Conservation (phyloP, 148 eudicot genomes). For the Camellia sinensis region DNA sequence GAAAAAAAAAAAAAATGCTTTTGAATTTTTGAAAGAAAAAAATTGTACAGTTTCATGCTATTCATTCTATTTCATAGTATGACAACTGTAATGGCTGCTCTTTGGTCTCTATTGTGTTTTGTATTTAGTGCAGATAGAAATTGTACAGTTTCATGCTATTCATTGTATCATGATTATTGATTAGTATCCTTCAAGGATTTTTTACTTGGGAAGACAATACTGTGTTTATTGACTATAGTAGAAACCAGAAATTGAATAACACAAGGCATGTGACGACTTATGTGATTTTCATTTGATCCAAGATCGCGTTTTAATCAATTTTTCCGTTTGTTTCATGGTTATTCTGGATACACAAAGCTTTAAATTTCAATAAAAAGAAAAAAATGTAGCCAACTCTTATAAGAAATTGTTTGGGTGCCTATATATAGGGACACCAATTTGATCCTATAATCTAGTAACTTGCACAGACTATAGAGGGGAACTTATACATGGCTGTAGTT, state of each 20-base stretch:
- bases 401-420: too few species aligned
- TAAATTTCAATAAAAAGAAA: too few species aligned
- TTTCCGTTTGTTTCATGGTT: not conserved
- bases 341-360: not conserved
- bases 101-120: not conserved
- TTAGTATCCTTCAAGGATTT: not conserved
- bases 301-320: not conserved
- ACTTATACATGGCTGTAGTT: too few species aligned
- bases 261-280: not conserved
- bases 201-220: too few species aligned
- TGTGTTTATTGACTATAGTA: too few species aligned
- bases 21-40: too few species aligned
- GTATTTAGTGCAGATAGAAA: not conserved
- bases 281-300: slow-evolving; percentile 1
- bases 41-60: not conserved
- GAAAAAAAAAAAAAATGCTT: too few species aligned
- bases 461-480: too few species aligned
- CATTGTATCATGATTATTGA: not conserved
- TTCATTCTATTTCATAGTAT: not conserved
- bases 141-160: not conserved
- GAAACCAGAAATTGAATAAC: too few species aligned
- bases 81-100: not conserved
- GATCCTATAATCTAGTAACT: too few species aligned
- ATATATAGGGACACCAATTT: too few species aligned
- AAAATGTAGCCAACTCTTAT: too few species aligned